phyloP scores from a whole-genome alignment of 768 basidiomycete genomes.

The Lactarius deliciosus region DNA sequence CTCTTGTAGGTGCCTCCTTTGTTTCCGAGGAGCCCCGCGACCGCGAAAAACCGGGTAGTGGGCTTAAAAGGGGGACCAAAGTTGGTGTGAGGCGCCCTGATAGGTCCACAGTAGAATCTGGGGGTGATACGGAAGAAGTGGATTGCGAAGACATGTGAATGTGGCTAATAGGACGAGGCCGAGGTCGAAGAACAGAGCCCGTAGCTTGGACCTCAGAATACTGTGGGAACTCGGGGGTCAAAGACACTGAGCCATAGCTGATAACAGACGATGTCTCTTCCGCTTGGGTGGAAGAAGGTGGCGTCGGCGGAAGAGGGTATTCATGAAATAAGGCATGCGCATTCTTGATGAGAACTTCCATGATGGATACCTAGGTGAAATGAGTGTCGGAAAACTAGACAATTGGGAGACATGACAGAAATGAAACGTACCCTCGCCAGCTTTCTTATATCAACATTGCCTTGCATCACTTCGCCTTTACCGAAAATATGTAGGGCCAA shows the following conservation, averaged over 20 bases:
- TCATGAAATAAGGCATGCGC: constrained; percentile 68
- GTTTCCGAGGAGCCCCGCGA: neutral
- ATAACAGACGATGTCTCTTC: constrained; percentile 59
- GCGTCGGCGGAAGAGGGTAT: constrained; percentile 49
- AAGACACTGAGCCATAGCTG: constrained; percentile 70
- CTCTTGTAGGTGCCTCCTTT: neutral
- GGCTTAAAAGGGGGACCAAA: neutral
- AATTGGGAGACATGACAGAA: neutral
- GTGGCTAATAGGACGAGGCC: constrained; percentile 64
- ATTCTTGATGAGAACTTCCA: constrained; percentile 84
- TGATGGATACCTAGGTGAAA: constrained; percentile 54
- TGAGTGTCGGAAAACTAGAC: neutral
- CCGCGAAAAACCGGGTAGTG: neutral
- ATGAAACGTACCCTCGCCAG: constrained; percentile 57
- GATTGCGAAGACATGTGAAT: constrained; percentile 75
- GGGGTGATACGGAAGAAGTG: constrained; percentile 16
- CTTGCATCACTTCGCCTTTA: constrained; percentile 84
- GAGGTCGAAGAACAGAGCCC: constrained; percentile 73
- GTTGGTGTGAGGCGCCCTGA: too few relatives aligned
- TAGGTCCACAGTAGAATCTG: neutral
- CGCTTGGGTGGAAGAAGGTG: constrained; percentile 58
- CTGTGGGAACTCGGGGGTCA: constrained; percentile 51
- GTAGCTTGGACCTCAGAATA: constrained; percentile 38
- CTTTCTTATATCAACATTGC: constrained; percentile 72
- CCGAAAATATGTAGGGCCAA: constrained; percentile 89